Evolutionary conservation across 2,329 filamentous ascomycete genomes (phyloP), one percentile per base, ranked within the genome.

Genomic region (Colletotrichum somersetense): DNA sequence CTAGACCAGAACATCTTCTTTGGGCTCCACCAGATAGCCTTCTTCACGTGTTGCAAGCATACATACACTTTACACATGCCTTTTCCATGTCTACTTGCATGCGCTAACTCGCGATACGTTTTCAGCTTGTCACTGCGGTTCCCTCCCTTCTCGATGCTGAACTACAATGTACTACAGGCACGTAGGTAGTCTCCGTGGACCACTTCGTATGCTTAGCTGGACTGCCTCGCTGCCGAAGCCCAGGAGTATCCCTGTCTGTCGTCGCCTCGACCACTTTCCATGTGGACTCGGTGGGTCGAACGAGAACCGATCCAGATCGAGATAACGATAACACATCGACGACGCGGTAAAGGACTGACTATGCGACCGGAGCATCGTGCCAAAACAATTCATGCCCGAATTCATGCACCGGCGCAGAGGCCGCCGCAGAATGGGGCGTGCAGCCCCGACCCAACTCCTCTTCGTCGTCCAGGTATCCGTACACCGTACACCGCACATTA

Each of bases 241-340:
- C 68, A 58, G 68, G 68, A 44, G 12, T 3, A 26, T 38, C 64
- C 65, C 23, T 71, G 68, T 33, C 42, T n/a, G 46, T 38, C 48
- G 48, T 61, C 40, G 26, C 23, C 48, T 10, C 12, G 4, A 53
- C 16, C 10, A 33, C 3, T 42, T n/a, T 12, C 20, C 38, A 16
- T 55, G 23, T 55, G 35, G 35, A 2, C 11, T 40, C 2, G 5
- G 55, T 59, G 67, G 62, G 55, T 26, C 42, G 16, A 12, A 3
- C 1, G 50, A 11, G 20, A 35, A 52, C 64, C 40, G 58, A 68
- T 71, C 26, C 16, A 35, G 68, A 71, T 71, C n/a, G 68, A 71
- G 58, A 71, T 68, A 68, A 53, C 64, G 68, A 71, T 55, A 62
- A 68, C 35, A 58, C 52, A 67, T 68, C 52, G 65, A 18, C n/a